These are phyloP conservation scores for Claviceps arundinis DNA, from an alignment of 2,329 filamentous ascomycete genomes.

Conservation along the genomic window DNA sequence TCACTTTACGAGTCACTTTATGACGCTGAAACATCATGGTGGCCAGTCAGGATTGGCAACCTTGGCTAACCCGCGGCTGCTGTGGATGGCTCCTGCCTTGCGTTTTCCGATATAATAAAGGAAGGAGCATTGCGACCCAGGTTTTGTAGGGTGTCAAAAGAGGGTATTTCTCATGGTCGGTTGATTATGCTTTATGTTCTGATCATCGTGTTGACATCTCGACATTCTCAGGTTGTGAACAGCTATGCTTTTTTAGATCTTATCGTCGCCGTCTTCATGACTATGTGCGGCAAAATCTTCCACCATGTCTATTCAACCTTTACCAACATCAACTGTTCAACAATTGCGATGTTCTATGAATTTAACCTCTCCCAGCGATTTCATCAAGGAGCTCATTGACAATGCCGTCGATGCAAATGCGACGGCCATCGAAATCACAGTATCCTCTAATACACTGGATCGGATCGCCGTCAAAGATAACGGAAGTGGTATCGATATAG, in stretches of 20 bases:
- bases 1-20: too few species aligned
- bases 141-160: not conserved
- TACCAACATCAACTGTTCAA: conserved; percentile 36
- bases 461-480: conserved; percentile 60
- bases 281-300: not conserved
- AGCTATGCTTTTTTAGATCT: not conserved
- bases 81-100: conserved; percentile 1
- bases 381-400: conserved; percentile 67
- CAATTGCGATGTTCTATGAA: conserved; percentile 48
- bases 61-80: not conserved
- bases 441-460: conserved; percentile 54
- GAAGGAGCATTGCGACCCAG: not conserved
- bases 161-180: too few species aligned
- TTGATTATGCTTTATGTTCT: too few species aligned
- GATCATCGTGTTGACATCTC: too few species aligned
- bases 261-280: not conserved
- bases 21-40: too few species aligned
- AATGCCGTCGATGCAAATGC: conserved; percentile 64
- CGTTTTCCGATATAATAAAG: not conserved
- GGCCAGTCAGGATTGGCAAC: too few species aligned
- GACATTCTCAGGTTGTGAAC: too few species aligned
- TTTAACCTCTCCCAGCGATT: conserved; percentile 43
- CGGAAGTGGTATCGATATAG: conserved; percentile 52
- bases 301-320: conserved; percentile 35
- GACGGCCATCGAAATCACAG: conserved; percentile 48